Evolutionary conservation across 352 stramenopile species (phyloP), one percentile per base, ranked within the genome.

Genomic region (Discostella stelligera): DNA sequence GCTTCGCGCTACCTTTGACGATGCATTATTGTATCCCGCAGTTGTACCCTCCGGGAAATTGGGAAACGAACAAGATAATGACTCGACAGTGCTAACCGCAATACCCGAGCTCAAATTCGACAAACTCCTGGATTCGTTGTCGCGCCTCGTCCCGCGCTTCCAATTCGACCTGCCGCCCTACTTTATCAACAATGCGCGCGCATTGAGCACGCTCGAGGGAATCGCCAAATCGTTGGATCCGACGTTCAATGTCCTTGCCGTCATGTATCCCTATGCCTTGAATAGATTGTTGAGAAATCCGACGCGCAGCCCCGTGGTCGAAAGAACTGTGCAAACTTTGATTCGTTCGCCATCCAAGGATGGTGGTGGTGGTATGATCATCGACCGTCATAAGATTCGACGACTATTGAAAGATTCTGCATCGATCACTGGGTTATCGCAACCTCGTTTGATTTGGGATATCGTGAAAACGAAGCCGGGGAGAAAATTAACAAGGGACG

Each of bases 121-220:
- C 48, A 89, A 89, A 67, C 65, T 93, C n/a, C 58, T 93, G 3
- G 80, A 87, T 53, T 75, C 71, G 3, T 61, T 93, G 7, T 73
- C 74, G 3, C 66, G 70, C 11, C 61, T 93, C 18, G 72, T 91
- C 21, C 82, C 83, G 46, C 21, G 79, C 39, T 93, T 90, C 81
- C 73, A 80, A 60, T 92, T 93, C 56, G 71, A 90, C 55, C 65
- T 93, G 10, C 88, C 88, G 18, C 88, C 88, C 2, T 93, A 91
- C 66, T 93, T 91, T 63, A 78, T 91, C n/a, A 92, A 91, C 76
- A 93, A 91, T 72, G 84, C 78, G 18, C 62, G 88, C 7, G 83
- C 83, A 0, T 44, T 93, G 10, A 76, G 59, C 27, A 90, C 79
- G 13, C 54, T 93, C 18, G 88, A 93, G 69, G 88, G 88, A 11